These are phyloP conservation scores for Hirschioporus abietinus DNA, from an alignment of 768 basidiomycete species.

Conservation along the genomic window DNA sequence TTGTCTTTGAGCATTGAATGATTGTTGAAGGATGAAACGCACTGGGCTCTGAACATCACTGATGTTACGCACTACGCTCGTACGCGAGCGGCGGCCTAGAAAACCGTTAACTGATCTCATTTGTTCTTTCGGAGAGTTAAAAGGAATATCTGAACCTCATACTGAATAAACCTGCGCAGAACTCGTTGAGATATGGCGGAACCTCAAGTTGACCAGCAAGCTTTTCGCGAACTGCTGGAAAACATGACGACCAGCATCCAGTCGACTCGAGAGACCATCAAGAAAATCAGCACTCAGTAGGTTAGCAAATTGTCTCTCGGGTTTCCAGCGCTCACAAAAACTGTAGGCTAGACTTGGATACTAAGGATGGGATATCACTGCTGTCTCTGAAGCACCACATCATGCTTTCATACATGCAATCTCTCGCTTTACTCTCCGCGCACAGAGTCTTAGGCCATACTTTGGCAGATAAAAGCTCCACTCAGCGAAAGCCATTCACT, in stretches of 20 bases:
- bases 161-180: constrained; percentile 5
- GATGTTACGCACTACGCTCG: constrained; percentile 53
- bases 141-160: background rate
- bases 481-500: constrained; percentile 49
- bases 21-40: constrained; percentile 42
- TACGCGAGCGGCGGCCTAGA: constrained; percentile 53
- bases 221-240: constrained; percentile 31
- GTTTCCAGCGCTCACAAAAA: background rate
- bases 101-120: constrained; percentile 53
- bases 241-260: constrained; percentile 61
- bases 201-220: constrained; percentile 14
- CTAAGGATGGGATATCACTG: constrained; percentile 82
- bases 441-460: constrained; percentile 66
- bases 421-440: constrained; percentile 68
- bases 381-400: constrained; percentile 83
- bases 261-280: constrained; percentile 52
- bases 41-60: constrained; percentile 53
- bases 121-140: constrained; percentile 2
- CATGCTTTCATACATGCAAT: constrained; percentile 81
- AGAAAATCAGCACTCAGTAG: constrained; percentile 40
- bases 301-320: constrained; percentile 15
- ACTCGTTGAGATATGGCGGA: constrained; percentile 3
- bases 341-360: constrained; percentile 38
- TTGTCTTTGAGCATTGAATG: background rate
- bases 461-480: constrained; percentile 40